These are phyloP conservation scores for Linnemannia schmuckeri DNA, from an alignment of 192 early-diverging fungal species.

Conservation along the genomic window DNA sequence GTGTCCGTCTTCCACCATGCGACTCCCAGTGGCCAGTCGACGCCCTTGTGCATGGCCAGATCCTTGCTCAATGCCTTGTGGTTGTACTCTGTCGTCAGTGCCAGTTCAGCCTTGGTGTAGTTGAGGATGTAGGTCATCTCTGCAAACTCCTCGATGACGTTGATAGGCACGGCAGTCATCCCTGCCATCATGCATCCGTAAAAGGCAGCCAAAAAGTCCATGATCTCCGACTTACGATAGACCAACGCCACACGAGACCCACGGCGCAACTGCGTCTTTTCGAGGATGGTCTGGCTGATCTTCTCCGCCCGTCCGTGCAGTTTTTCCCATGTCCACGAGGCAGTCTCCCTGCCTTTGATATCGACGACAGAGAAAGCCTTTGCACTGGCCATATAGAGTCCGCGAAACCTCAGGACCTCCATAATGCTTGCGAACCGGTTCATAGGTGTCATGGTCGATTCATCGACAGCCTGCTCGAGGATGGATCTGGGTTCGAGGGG, in stretches of 20 bases:
- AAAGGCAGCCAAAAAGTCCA: slow-evolving; percentile 86
- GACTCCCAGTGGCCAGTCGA: slow-evolving; percentile 75
- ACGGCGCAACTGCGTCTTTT: slow-evolving; percentile 67
- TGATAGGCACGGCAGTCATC: slow-evolving; percentile 87
- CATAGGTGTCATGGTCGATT: slow-evolving; percentile 61
- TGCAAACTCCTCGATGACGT: slow-evolving; percentile 83
- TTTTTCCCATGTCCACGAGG: slow-evolving; percentile 81
- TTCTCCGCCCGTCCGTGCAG: slow-evolving; percentile 79
- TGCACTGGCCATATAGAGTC: slow-evolving; percentile 65
- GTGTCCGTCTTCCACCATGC: slow-evolving; percentile 90
- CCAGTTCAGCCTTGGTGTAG: slow-evolving; percentile 73
- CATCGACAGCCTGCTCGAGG: slow-evolving; percentile 57
- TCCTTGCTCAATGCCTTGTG: slow-evolving; percentile 81
- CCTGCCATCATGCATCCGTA: slow-evolving; percentile 88
- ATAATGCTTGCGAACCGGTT: slow-evolving; percentile 73
- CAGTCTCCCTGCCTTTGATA: slow-evolving; percentile 78
- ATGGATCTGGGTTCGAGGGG: slow-evolving; percentile 66
- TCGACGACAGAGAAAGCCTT: slow-evolving; percentile 80
- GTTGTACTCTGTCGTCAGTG: slow-evolving; percentile 87
- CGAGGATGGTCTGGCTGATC: slow-evolving; percentile 74
- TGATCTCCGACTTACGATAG: slow-evolving; percentile 83
- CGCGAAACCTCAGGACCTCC: slow-evolving; percentile 76
- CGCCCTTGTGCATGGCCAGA: slow-evolving; percentile 67
- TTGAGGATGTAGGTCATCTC: slow-evolving; percentile 84
- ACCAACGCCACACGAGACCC: slow-evolving; percentile 84